Conservation (phyloP, 2,329 filamentous ascomycete species). For the Botrytis sinoallii region DNA sequence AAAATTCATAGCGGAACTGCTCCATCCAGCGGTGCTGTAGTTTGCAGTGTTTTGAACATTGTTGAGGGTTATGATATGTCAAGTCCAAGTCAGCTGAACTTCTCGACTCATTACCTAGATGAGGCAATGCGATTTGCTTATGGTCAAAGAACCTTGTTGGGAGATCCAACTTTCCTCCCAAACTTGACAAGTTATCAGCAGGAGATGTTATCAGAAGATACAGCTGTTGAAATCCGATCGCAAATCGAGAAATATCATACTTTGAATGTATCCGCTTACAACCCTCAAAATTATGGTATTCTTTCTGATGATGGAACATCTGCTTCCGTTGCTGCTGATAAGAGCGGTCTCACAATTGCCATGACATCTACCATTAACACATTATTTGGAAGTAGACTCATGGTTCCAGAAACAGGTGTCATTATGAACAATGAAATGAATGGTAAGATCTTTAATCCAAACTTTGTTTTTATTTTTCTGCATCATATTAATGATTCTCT, state of each 20-base stretch:
- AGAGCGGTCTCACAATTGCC: conserved; percentile 58
- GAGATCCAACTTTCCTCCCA: conserved; percentile 58
- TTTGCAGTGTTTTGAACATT: conserved; percentile 72
- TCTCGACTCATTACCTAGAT: conserved; percentile 64
- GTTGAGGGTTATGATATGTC: conserved; percentile 70
- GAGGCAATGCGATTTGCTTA: conserved; percentile 68
- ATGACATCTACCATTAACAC: conserved; percentile 67
- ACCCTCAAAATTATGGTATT: conserved; percentile 58
- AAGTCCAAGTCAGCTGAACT: conserved; percentile 50
- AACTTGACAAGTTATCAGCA: conserved; percentile 59
- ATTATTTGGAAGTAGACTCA: conserved; percentile 60
- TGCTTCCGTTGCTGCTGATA: conserved; percentile 53
- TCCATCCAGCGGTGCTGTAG: conserved; percentile 75
- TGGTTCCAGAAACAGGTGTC: conserved; percentile 64
- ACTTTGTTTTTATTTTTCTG: neutral
- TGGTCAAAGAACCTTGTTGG: conserved; percentile 58
- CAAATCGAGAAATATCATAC: conserved; percentile 58
- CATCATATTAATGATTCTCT: neutral
- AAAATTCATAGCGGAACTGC: conserved; percentile 67
- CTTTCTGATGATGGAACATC: conserved; percentile 50
- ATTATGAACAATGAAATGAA: conserved; percentile 66
- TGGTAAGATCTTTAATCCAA: conserved; percentile 47
- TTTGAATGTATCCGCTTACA: conserved; percentile 57
- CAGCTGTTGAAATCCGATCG: conserved; percentile 50
- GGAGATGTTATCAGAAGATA: conserved; percentile 49